phyloP scores from a whole-genome alignment of 2,329 filamentous ascomycete species.

The Tolypocladium tundrense region DNA sequence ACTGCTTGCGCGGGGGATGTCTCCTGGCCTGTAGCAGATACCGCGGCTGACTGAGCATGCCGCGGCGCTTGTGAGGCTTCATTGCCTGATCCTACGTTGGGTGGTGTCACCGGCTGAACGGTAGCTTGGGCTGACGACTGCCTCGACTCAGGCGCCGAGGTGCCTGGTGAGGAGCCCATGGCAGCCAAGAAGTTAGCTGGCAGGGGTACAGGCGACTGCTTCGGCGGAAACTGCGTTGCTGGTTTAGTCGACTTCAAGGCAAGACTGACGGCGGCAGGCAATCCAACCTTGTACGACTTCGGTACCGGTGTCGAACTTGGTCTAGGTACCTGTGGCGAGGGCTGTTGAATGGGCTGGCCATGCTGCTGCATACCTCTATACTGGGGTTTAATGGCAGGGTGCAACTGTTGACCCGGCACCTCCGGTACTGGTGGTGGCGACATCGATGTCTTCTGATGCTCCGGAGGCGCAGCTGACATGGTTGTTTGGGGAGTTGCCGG shows the following conservation, averaged over 20 bases:
- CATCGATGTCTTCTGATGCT: slow-evolving; percentile 7
- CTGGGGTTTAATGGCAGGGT: neutral
- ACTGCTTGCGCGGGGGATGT: neutral
- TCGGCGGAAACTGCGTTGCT: slow-evolving; percentile 22
- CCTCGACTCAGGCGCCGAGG: neutral
- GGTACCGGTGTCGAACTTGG: slow-evolving; percentile 12
- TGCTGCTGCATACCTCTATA: neutral
- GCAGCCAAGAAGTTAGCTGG: slow-evolving; percentile 32
- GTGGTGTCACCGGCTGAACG: neutral
- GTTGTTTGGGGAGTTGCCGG: neutral
- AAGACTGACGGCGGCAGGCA: slow-evolving; percentile 12
- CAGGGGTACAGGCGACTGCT: slow-evolving; percentile 33
- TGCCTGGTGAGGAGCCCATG: slow-evolving; percentile 20
- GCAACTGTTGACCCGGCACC: neutral
- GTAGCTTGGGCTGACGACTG: neutral
- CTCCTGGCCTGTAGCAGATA: neutral
- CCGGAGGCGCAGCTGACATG: neutral
- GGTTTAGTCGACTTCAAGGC: slow-evolving; percentile 17
- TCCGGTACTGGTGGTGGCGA: slow-evolving; percentile 4
- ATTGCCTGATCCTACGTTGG: neutral
- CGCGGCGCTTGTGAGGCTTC: neutral
- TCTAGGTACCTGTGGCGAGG: slow-evolving; percentile 8
- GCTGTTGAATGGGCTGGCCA: neutral
- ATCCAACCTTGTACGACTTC: slow-evolving; percentile 23
- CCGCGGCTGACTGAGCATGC: no score